Conservation (phyloP, 495 filamentous ascomycete species). For the Penicillium macrosclerotiorum region DNA sequence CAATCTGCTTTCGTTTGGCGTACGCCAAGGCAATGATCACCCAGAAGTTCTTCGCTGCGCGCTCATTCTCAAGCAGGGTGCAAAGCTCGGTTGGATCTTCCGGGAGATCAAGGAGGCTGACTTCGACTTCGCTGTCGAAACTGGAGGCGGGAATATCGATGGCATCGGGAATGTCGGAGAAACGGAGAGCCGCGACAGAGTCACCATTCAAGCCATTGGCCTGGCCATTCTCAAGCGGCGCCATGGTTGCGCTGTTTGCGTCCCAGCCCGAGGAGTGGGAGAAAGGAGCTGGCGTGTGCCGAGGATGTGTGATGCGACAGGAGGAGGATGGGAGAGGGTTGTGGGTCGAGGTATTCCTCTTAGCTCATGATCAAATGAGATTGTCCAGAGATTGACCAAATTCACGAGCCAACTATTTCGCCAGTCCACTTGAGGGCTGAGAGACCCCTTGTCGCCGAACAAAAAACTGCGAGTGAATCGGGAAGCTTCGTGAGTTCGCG, state of each 20-base stretch:
- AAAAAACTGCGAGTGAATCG: conserved; percentile 24
- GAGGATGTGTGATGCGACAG: conserved; percentile 14
- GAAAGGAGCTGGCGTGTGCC: conserved; percentile 1
- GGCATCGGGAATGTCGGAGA: conserved; percentile 81
- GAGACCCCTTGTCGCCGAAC: conserved; percentile 1
- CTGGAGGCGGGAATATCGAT: conserved; percentile 88
- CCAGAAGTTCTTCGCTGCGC: conserved; percentile 84
- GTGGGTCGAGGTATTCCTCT: conserved; percentile 13
- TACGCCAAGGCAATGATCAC: conserved; percentile 96
- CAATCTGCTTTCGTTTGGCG: conserved; percentile 87
- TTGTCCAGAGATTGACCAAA: conserved; percentile 9
- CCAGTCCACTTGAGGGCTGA: conserved; percentile 9
- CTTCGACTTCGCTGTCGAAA: conserved; percentile 84
- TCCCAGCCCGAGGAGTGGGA: conserved; percentile 1
- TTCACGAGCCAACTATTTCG: background rate
- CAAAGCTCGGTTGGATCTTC: conserved; percentile 97
- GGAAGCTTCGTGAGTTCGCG: conserved; percentile 15
- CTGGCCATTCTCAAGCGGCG: conserved; percentile 52
- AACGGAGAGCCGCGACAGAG: conserved; percentile 50
- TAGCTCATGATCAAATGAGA: conserved; percentile 38
- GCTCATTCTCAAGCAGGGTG: conserved; percentile 87
- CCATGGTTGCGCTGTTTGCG: conserved; percentile 41
- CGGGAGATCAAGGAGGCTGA: conserved; percentile 82
- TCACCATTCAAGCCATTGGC: conserved; percentile 49
- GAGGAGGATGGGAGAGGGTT: conserved; percentile 11